Percentiles rank a stretch among this genome's conserved stretches.
Evolutionary conservation across 2,329 filamentous ascomycete species (phyloP).

Genomic region (Alternaria hordeiaustralica): DNA sequence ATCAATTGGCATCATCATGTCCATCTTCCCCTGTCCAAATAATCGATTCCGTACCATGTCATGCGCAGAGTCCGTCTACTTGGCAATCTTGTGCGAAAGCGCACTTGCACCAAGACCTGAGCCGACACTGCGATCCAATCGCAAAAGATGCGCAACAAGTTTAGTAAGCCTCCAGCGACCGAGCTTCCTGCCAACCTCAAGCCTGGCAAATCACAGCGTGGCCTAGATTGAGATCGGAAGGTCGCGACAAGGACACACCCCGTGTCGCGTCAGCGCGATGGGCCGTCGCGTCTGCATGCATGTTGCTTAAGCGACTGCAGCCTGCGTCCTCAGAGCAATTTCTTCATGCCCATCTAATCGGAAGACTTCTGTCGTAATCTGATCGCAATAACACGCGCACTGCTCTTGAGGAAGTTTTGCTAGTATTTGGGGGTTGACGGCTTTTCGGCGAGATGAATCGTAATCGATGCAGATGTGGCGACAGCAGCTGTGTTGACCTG

Average conservation of each 20-base stretch:
- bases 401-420: fast-evolving
- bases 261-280: conserved; percentile 3
- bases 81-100: background rate
- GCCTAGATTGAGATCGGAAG: background rate
- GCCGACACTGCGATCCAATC: background rate
- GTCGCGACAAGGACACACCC: background rate
- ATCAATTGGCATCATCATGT: background rate
- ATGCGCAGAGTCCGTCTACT: no score
- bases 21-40: background rate
- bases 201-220: background rate
- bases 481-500: background rate
- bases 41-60: no score
- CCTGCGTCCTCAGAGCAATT: background rate
- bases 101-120: background rate
- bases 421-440: fast-evolving
- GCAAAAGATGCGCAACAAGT: background rate
- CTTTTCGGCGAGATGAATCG: background rate
- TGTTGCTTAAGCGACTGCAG: background rate
- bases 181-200: background rate
- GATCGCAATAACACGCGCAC: fast-evolving
- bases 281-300: background rate
- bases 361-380: background rate
- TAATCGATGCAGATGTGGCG: background rate
- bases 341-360: no score
- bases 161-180: background rate